These are phyloP conservation scores for Linum tenue DNA, from an alignment of 345 rosid genomes.

Conservation along the genomic window DNA sequence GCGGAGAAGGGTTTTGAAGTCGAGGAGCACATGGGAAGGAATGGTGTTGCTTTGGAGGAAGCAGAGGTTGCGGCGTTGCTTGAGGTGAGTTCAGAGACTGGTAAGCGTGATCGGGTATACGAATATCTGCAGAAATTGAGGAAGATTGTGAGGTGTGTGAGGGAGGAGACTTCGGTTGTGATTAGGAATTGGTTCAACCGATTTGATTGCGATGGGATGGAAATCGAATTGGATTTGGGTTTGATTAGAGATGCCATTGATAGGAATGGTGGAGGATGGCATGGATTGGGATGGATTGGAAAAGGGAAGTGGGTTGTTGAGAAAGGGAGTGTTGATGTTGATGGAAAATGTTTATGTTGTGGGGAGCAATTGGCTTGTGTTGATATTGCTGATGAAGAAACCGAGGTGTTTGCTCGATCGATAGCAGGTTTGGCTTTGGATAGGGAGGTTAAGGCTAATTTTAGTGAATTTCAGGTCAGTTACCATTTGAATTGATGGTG, in stretches of 20 bases:
- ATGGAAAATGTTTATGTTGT: conserved; percentile 60
- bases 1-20: conserved; percentile 68
- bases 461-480: conserved; percentile 74
- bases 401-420: conserved; percentile 51
- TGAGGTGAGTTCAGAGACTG: conserved; percentile 52
- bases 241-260: conserved; percentile 32
- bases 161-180: conserved; percentile 41
- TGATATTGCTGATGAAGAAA: conserved; percentile 62
- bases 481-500: background rate
- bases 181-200: conserved; percentile 59
- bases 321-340: conserved; percentile 38
- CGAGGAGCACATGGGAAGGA: conserved; percentile 53
- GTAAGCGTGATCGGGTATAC: conserved; percentile 49
- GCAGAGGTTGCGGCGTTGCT: conserved; percentile 53
- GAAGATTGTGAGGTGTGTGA: conserved; percentile 43
- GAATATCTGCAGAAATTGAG: conserved; percentile 68
- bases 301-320: conserved; percentile 56
- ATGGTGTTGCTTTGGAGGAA: conserved; percentile 57
- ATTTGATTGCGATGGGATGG: conserved; percentile 21
- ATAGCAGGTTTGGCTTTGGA: conserved; percentile 68
- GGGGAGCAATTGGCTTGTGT: conserved; percentile 53
- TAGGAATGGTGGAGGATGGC: conserved; percentile 92
- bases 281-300: conserved; percentile 89
- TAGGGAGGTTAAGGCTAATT: conserved; percentile 67
- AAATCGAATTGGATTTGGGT: conserved; percentile 20